Base-by-base conservation (phyloP, 2,329 filamentous ascomycete species). In the Hypoxylon rubiginosum region DNA sequence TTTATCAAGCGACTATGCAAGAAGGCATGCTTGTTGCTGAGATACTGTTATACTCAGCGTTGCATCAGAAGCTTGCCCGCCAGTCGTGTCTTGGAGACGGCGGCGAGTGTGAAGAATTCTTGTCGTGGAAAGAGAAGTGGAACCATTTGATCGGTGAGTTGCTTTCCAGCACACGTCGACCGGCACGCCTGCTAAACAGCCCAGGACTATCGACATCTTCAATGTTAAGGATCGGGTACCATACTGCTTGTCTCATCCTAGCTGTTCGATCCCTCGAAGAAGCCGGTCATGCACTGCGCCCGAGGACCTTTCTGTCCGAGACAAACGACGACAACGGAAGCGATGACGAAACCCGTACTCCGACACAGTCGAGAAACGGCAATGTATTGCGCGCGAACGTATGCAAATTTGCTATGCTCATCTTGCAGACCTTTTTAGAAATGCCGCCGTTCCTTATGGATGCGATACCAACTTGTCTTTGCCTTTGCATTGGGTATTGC, bases 1-100 rank as follows among this genome's bases (percentile, higher is more conserved):
- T 82, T 58, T 79, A 80, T 49, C 77, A 79, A 48, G 77, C 79
- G 3, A 80, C 80, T 2, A 80, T 82, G 73, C 77, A 79, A 32
- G 80, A 82, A 32, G 77, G 76, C 1, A 80, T 82, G 78, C 70
- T 82, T 0, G 74, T 79, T 8, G 79, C 80, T 1, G 79, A 82
- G 55, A 79, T 81, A 19, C 72, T 76, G 51, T 67, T 82, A 1
- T 82, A 80, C 53, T 76, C 78, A 5, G 70, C 71, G 2, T 67
- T 82, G 1, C 79, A 80, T 45, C 72, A 79, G 32, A 79, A 80
- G 58, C 62, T 81, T 9, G 65, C 73, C 24, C 67, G 75, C 32
- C 70, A 76, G 52, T 68, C 76, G 4, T 76, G 75, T 46, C 71
- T 77, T 0, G 73, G 74, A 32, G 71, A 74, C 30, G 73, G 73